Evolutionary conservation across 2,329 filamentous ascomycete species (phyloP), one percentile per base, ranked within the genome.

Genomic region (Neofusicoccum laricinum): DNA sequence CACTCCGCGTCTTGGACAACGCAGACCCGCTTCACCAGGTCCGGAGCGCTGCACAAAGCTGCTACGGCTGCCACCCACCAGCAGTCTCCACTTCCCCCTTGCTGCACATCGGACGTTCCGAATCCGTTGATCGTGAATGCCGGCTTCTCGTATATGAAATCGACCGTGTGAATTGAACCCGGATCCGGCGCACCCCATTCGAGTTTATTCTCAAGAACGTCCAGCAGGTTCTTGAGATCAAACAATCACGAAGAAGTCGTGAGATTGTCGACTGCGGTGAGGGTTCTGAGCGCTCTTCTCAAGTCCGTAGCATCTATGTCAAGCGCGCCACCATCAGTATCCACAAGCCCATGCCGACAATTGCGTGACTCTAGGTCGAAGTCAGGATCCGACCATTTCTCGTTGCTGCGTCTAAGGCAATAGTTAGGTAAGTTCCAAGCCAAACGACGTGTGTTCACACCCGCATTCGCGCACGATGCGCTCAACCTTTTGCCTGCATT

Each of bases 21-120:
- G 68, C 91, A 95, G 8, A 93, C 81, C 62, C 80, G 84, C 73
- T 93, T 87, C 61, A 95, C 90, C 66, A 93, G 75, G 0, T 85
- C 87, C 19, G 85, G 78, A 75, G 91, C 90, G 72, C 91, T 92
- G 68, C 87, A 88, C 66, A 96, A 82, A 0, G 90, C 92, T 66
- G 89, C 91, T 46, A 96, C 77, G 0, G 91, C 90, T 6, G 92
- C 89, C 80, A 96, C 87, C 64, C 95, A 86, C 91, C 92, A 96
- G 75, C 92, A 96, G 72, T 96, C 91, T 1, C 92, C 92, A 67
- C 89, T 87, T 8, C 85, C 83, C 1, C 92, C 92, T 74, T 95
- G 92, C 36, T 89, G 85, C 19, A 96, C 88, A 75, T 96, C 91
- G 67, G 89, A 89, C 17, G 90, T 88, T 8, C 86, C 88, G 1